These are phyloP conservation scores for Dipteronia sinensis DNA, from an alignment of 345 rosid species.

Conservation along the genomic window DNA sequence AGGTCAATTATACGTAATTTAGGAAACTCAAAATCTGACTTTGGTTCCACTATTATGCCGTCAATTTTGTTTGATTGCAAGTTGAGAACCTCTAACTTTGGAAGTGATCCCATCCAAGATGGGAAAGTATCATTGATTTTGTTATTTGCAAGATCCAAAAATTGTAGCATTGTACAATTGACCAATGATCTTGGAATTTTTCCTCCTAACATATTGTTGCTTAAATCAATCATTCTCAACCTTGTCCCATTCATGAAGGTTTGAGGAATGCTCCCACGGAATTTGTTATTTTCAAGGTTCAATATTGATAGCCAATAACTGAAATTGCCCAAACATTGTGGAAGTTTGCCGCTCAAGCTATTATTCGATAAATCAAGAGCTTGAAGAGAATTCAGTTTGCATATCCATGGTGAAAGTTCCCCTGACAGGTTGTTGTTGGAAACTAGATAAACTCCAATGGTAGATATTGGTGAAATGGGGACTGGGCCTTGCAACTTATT, in stretches of 20 bases:
- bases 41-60: neutral
- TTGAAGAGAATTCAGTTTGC: neutral
- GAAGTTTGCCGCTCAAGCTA: constrained; percentile 22
- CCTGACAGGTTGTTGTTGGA: constrained; percentile 28
- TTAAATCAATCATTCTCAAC: constrained; percentile 23
- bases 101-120: constrained; percentile 23
- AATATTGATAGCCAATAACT: neutral
- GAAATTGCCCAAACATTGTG: constrained; percentile 31
- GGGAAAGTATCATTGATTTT: constrained; percentile 28
- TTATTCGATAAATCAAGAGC: constrained; percentile 26
- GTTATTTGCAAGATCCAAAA: constrained; percentile 24
- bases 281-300: constrained; percentile 20
- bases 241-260: neutral
- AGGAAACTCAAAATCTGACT: neutral
- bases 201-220: constrained; percentile 16
- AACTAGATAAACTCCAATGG: fast-evolving
- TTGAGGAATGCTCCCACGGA: constrained; percentile 22
- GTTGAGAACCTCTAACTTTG: constrained; percentile 1
- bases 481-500: constrained; percentile 14
- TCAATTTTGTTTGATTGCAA: constrained; percentile 14
- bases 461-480: constrained; percentile 16
- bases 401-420: constrained; percentile 10
- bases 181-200: constrained; percentile 18
- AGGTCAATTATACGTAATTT: constrained; percentile 19
- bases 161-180: neutral